phyloP scores from a whole-genome alignment of 129 eudicot genomes.

The Logfia minima region DNA sequence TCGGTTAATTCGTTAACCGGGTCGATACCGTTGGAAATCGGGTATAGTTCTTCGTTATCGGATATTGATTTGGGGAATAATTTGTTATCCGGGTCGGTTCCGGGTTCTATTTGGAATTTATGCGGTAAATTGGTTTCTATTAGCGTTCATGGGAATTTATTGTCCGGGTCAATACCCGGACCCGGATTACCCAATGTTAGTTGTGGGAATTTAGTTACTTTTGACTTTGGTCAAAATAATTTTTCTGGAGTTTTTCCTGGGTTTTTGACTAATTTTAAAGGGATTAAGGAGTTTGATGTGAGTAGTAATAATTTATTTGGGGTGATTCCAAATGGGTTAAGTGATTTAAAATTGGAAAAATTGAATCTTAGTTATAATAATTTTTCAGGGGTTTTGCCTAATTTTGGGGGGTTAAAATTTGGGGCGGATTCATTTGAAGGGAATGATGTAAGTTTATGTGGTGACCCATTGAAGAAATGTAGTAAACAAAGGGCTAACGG shows the following conservation, averaged over 20 bases:
- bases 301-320: conserved; percentile 64
- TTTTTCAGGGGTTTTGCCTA: conserved; percentile 80
- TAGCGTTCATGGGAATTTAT: conserved; percentile 61
- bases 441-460: conserved; percentile 67
- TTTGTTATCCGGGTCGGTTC: conserved; percentile 64
- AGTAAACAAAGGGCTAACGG: conserved; percentile 12
- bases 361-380: conserved; percentile 74
- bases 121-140: conserved; percentile 66
- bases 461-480: conserved; percentile 69
- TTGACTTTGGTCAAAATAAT: conserved; percentile 70
- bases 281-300: conserved; percentile 68
- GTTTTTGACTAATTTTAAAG: conserved; percentile 52
- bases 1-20: conserved; percentile 65
- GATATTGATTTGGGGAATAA: conserved; percentile 79
- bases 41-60: conserved; percentile 67
- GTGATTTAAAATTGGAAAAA: conserved; percentile 50
- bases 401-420: conserved; percentile 55
- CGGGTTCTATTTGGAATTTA: conserved; percentile 87
- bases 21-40: conserved; percentile 75
- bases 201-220: conserved; percentile 52
- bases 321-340: conserved; percentile 52
- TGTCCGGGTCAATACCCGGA: conserved; percentile 68
- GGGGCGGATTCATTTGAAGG: conserved; percentile 76
- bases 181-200: conserved; percentile 79
- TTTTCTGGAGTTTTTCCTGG: conserved; percentile 70